Conservation (phyloP, 345 rosid species). For the Murraya paniculata region DNA sequence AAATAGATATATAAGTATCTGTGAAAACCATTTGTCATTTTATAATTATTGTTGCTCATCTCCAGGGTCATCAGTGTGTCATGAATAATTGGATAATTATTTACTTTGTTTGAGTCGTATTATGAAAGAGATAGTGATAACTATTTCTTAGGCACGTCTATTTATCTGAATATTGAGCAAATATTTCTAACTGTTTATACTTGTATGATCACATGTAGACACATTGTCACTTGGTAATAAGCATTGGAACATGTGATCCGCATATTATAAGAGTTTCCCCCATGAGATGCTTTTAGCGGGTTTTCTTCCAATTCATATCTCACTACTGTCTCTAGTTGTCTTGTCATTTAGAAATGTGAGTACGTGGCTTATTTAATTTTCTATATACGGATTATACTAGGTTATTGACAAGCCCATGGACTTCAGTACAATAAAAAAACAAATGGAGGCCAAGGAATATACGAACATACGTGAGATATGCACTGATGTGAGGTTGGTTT, state of each 20-base stretch:
- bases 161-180: background rate
- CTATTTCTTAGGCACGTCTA: background rate
- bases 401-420: constrained; percentile 98
- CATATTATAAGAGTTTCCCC: background rate
- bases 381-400: constrained; percentile 25
- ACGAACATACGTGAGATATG: constrained; percentile 74
- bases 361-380: constrained; percentile 4
- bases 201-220: background rate
- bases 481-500: constrained; percentile 78
- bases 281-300: background rate
- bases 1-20: background rate
- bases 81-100: background rate
- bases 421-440: constrained; percentile 74
- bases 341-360: background rate
- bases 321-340: background rate
- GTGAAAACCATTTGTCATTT: background rate
- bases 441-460: constrained; percentile 88
- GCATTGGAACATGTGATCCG: background rate
- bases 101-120: background rate
- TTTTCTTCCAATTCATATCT: constrained; percentile 1
- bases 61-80: background rate
- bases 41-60: background rate
- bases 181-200: constrained; percentile 4
- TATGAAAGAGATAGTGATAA: background rate
- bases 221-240: background rate